Evolutionary conservation across 1,284 basidiomycete species (phyloP), one percentile per base, ranked within the genome.

Genomic region (Gastroboletus turbinatus): DNA sequence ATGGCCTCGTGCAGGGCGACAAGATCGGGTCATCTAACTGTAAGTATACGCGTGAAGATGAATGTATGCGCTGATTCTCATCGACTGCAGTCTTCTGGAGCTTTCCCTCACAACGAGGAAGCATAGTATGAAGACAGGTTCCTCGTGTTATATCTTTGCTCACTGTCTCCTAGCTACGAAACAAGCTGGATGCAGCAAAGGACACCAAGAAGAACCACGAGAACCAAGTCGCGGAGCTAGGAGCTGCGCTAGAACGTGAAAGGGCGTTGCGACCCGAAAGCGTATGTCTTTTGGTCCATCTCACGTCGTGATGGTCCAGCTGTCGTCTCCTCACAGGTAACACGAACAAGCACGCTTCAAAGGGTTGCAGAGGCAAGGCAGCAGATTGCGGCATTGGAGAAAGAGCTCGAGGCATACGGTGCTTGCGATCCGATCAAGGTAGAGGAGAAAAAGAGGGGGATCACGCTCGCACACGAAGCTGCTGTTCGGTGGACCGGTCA

Each of bases 11-110:
- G 16, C 84, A 88, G 67, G 78, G 78, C 46, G 94, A 96, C 70
- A 96, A 96, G 74, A 94, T 96, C 53, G 93, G 94, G 25, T 90
- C 92, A 7, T 92, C 92, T 4, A 95, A 95, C 67, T 96, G 92
- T 93, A 63, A 63, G 87, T 58, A 19, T 19, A 38, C 25, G 27
- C 27, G n/a, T 6, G 1, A 45, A 57, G 32, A 53, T 63, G 62
- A 51, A 59, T 70, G 60, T 71, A 70, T 68, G 68, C 72, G 71
- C 66, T 67, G 66, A 69, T 61, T 65, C 61, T 56, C 49, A 39
- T 49, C 8, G 36, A n/a, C 3, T 13, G 3, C 9, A 95, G 92
- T 94, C 74, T 95, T 90, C 70, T 96, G 93, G 93, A 90, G 90
- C 66, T 95, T 95, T 67, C 93, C 93, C 4, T 94, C 91, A 3